phyloP scores from a whole-genome alignment of 371 early-diverging fungal genomes.

The Nematocida sp. region DNA sequence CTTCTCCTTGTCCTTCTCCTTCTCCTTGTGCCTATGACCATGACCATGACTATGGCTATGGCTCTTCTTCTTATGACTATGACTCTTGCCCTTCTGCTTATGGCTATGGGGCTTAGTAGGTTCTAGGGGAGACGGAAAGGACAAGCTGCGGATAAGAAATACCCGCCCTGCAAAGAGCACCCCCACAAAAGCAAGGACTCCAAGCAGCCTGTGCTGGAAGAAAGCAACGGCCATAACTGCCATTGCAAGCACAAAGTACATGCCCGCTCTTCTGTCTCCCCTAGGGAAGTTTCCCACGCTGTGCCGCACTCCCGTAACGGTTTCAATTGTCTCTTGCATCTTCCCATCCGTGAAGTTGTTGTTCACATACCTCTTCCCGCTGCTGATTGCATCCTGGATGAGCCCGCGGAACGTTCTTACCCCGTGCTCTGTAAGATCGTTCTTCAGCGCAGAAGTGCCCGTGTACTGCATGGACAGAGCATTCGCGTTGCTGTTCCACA shows the following conservation, averaged over 20 bases:
- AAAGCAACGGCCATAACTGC: neutral
- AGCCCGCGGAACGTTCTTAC: constrained; percentile 67
- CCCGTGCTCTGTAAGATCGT: constrained; percentile 86
- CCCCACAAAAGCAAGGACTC: neutral
- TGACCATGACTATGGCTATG: too few relatives aligned
- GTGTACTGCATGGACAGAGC: constrained; percentile 81
- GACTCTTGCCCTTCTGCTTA: too few relatives aligned
- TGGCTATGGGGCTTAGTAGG: too few relatives aligned
- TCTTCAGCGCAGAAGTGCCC: constrained; percentile 92
- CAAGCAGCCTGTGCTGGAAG: neutral
- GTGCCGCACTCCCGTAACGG: constrained; percentile 53
- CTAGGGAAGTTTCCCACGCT: constrained; percentile 38
- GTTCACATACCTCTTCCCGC: constrained; percentile 62
- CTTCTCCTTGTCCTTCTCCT: too few relatives aligned
- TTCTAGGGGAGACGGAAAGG: constrained; percentile 49
- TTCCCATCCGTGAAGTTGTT: constrained; percentile 60
- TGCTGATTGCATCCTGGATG: constrained; percentile 53
- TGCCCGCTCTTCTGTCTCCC: constrained; percentile 34
- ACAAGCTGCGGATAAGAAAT: neutral
- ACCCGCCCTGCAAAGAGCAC: neutral
- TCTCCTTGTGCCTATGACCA: too few relatives aligned
- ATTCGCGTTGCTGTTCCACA: constrained; percentile 98
- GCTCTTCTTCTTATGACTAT: too few relatives aligned
- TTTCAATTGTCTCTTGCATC: constrained; percentile 59
- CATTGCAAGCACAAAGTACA: neutral